phyloP scores from a whole-genome alignment of 1,284 basidiomycete species.

The Taiwanofungus camphoratus region DNA sequence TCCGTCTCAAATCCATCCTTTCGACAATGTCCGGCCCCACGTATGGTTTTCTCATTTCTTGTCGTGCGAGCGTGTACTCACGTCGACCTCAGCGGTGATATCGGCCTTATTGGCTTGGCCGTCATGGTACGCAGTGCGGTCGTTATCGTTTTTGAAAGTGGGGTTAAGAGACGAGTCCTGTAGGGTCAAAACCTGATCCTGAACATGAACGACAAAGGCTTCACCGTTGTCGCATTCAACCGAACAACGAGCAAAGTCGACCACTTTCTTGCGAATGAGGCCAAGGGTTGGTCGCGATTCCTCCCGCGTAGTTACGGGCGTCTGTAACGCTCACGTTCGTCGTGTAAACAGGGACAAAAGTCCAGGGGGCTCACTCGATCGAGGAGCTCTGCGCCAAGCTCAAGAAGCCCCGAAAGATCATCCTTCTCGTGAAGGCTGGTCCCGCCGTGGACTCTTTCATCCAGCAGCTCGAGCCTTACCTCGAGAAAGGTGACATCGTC shows the following conservation, averaged over 20 bases:
- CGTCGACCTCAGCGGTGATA: slow-evolving; percentile 62
- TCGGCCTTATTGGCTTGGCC: slow-evolving; percentile 92
- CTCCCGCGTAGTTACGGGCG: slow-evolving; percentile 9
- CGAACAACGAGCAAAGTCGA: slow-evolving; percentile 97
- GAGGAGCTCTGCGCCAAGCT: slow-evolving; percentile 83
- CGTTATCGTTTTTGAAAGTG: slow-evolving; percentile 12
- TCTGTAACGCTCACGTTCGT: slow-evolving; percentile 15
- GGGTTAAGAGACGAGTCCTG: slow-evolving; percentile 1
- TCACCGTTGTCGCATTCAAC: slow-evolving; percentile 96
- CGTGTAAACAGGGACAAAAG: slow-evolving; percentile 71
- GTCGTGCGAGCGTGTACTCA: slow-evolving; percentile 7
- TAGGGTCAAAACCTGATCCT: slow-evolving; percentile 95
- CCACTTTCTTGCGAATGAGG: slow-evolving; percentile 92
- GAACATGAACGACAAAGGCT: slow-evolving; percentile 99
- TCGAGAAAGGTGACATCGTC: slow-evolving; percentile 86
- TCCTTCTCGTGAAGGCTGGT: slow-evolving; percentile 93
- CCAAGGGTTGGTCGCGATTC: slow-evolving; percentile 71
- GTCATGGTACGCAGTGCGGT: slow-evolving; percentile 72
- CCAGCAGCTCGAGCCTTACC: slow-evolving; percentile 60
- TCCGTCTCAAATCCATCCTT: slow-evolving; percentile 22
- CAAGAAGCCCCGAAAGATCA: slow-evolving; percentile 85
- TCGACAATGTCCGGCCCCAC: slow-evolving; percentile 37
- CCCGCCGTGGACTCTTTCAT: slow-evolving; percentile 78
- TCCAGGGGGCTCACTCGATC: slow-evolving; percentile 92
- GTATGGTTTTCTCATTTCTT: slow-evolving; percentile 25